Conservation (phyloP, 768 basidiomycete genomes). For the Hypholoma fasciculare region DNA sequence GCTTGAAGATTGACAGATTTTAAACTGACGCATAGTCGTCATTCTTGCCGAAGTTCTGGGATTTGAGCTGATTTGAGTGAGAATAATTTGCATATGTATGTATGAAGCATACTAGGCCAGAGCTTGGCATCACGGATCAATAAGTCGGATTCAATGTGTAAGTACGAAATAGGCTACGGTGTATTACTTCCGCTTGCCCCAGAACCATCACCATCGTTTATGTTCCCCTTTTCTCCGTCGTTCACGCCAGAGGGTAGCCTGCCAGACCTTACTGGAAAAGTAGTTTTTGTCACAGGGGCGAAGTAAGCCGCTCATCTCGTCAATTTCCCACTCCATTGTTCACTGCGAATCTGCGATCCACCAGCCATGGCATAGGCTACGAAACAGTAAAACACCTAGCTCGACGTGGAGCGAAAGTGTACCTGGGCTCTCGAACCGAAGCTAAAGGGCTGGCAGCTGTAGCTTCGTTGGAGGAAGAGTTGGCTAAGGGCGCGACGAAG, state of each 20-base stretch:
- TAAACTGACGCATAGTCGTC: too few species aligned
- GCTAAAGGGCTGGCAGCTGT: slow-evolving; percentile 44
- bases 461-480: slow-evolving; percentile 38
- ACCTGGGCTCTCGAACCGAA: slow-evolving; percentile 48
- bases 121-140: too few species aligned
- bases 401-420: slow-evolving; percentile 52
- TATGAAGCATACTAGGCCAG: too few species aligned
- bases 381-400: slow-evolving; percentile 48
- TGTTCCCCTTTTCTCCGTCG: background rate
- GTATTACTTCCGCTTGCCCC: too few species aligned
- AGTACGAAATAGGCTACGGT: too few species aligned
- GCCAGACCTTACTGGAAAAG: slow-evolving; percentile 2
- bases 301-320: background rate
- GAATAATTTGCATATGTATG: too few species aligned
- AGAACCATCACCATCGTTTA: background rate
- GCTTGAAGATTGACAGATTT: too few species aligned
- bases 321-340: background rate
- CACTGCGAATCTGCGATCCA: background rate
- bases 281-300: slow-evolving; percentile 3
- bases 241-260: background rate
- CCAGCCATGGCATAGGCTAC: slow-evolving; percentile 37
- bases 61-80: too few species aligned
- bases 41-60: too few species aligned
- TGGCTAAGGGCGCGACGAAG: slow-evolving; percentile 16
- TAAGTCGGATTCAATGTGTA: too few species aligned